phyloP scores from a whole-genome alignment of 2,329 filamentous ascomycete genomes.

The Talaromyces sp. region DNA sequence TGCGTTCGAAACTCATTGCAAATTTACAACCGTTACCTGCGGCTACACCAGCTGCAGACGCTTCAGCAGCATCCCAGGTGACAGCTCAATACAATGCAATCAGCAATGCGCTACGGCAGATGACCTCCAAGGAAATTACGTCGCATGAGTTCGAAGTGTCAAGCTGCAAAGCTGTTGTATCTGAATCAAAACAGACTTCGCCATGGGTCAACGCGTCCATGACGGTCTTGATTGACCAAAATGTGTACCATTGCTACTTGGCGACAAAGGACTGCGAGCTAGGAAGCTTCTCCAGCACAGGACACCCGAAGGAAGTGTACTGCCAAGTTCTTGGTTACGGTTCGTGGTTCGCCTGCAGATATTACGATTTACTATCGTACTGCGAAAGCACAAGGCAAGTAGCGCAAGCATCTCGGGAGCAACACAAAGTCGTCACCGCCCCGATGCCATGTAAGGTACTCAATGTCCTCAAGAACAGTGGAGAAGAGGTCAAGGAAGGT shows the following conservation, averaged over 20 bases:
- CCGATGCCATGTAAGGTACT: conserved; percentile 36
- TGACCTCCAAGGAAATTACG: too few species aligned
- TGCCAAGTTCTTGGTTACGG: conserved; percentile 26
- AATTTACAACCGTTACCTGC: conserved; percentile 1
- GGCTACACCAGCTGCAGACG: conserved; percentile 1
- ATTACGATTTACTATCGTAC: conserved; percentile 24
- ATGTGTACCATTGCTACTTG: background rate
- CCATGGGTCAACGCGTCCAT: conserved; percentile 12
- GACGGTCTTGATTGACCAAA: conserved; percentile 5
- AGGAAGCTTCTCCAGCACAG: background rate
- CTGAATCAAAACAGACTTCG: too few species aligned
- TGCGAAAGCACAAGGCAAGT: conserved; percentile 18
- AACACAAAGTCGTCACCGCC: conserved; percentile 17
- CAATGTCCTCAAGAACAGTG: conserved; percentile 24
- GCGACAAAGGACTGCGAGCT: background rate
- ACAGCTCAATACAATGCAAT: conserved; percentile 18
- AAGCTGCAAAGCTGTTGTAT: conserved; percentile 3
- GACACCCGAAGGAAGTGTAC: conserved; percentile 15
- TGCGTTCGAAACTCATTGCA: background rate
- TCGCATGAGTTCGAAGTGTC: background rate
- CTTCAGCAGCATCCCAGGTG: conserved; percentile 15
- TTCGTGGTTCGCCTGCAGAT: conserved; percentile 21
- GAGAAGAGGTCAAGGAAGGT: conserved; percentile 24
- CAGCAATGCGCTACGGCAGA: conserved; percentile 16
- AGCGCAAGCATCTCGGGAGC: conserved; percentile 2